Evolutionary conservation across 805 yeast genomes (phyloP), one percentile per base, ranked within the genome.

Genomic region (Wickerhamiella azymoides): DNA sequence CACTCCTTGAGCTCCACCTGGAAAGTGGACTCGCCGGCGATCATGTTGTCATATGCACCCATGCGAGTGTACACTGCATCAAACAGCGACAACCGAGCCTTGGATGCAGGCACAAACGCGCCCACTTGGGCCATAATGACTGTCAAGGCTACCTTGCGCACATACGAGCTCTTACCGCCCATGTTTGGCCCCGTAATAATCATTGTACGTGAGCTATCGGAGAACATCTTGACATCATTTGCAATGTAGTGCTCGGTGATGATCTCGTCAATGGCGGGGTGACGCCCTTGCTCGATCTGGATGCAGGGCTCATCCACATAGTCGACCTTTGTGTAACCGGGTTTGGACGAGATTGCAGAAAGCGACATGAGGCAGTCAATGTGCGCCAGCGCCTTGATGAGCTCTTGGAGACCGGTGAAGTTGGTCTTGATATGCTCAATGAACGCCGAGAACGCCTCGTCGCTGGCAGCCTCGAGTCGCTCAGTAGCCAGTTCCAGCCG

Each of bases 81-180:
- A 54, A 85, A 77, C 1, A 84, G 62, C 1, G 94, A 83, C 27
- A 84, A 52, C 5, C 64, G 62, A 1, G 83, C 83, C 1, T 56
- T 51, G 2, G 68, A 64, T 16, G 89, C 85, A 1, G 94, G 92
- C 2, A 84, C 71, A 57, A 66, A 81, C 51, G 82, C 72, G 0
- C 94, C 94, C 2, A 82, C 68, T 58, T 84, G 94, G 1, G 81
- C 76, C 80, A 84, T 72, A 5, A 84, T 73, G 5, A 74, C 77
- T 10, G 74, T 64, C 10, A 84, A 61, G 0, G 92, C 94, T n/a
- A 81, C 70, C 49, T 81, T 85, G 41, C 83, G 71, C 11, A 81
- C 84, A 56, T 76, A 78, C 0, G 85, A 77, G 9, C 88, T 79
- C 58, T 84, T 84, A 2, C 94, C 94, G 6, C 94, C 94, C 86